phyloP scores from a whole-genome alignment of 192 early-diverging fungal species.

The Coemansia sp. region DNA sequence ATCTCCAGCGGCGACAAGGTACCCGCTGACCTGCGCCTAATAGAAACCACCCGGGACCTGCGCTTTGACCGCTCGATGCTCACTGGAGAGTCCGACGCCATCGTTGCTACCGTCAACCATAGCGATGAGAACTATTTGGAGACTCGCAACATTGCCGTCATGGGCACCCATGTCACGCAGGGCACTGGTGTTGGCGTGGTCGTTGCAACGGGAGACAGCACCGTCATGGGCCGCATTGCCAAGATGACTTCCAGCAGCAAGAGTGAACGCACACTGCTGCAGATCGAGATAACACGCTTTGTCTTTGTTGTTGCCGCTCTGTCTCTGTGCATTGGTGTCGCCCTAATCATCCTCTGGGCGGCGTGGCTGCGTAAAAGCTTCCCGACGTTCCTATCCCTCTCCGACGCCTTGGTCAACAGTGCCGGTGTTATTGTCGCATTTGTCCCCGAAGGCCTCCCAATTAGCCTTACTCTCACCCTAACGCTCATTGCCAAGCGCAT shows the following conservation, averaged over 20 bases:
- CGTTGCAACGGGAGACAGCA: conserved; percentile 58
- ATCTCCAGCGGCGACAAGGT: conserved; percentile 60
- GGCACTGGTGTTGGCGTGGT: conserved; percentile 64
- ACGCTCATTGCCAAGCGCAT: conserved; percentile 76
- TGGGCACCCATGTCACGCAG: conserved; percentile 60
- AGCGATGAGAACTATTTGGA: conserved; percentile 68
- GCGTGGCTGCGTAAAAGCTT: conserved; percentile 54
- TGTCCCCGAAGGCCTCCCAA: conserved; percentile 77
- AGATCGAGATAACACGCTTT: conserved; percentile 61
- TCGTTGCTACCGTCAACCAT: conserved; percentile 52
- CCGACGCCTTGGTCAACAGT: conserved; percentile 7
- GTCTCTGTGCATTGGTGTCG: conserved; percentile 42
- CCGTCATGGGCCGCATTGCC: conserved; percentile 11
- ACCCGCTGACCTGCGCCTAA: conserved; percentile 66
- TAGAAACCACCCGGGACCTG: conserved; percentile 63
- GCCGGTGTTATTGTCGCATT: conserved; percentile 54
- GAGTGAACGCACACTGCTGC: conserved; percentile 57
- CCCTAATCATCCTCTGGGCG: conserved; percentile 51
- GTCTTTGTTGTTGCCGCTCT: conserved; percentile 62
- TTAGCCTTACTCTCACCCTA: conserved; percentile 69
- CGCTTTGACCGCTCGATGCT: conserved; percentile 78
- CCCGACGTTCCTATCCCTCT: conserved; percentile 53
- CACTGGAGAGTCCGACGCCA: conserved; percentile 73
- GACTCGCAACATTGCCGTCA: conserved; percentile 69
- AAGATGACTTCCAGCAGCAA: not conserved